Percentiles rank a stretch among this genome's conserved stretches.
These are phyloP conservation scores for Apiotrichum gamsii DNA, from an alignment of 1,284 basidiomycete genomes.

Conservation along the genomic window DNA sequence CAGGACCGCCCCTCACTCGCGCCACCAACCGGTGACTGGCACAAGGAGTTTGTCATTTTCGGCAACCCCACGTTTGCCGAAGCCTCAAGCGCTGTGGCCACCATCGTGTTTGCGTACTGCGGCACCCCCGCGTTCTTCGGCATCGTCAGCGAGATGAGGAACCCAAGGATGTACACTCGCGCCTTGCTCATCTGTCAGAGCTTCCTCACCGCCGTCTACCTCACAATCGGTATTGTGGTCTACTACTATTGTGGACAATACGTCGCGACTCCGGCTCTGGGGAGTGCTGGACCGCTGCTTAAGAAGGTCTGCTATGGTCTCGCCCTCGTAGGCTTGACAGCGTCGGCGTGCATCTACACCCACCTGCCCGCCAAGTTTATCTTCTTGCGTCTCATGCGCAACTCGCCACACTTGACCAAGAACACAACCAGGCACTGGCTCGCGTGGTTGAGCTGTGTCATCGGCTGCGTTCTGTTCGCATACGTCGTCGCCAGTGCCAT, in stretches of 20 bases:
- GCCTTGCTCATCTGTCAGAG: constrained; percentile 20
- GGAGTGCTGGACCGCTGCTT: constrained; percentile 37
- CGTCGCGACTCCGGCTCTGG: constrained; percentile 31
- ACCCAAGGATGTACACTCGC: constrained; percentile 26
- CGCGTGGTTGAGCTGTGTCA: constrained; percentile 53
- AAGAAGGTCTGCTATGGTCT: constrained; percentile 38
- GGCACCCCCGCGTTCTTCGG: constrained; percentile 24
- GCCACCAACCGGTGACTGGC: constrained; percentile 29
- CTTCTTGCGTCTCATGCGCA: constrained; percentile 58
- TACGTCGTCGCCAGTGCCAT: constrained; percentile 18
- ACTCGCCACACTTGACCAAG: constrained; percentile 54
- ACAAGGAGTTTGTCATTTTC: constrained; percentile 25
- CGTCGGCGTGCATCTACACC: constrained; percentile 1
- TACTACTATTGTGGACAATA: constrained; percentile 6
- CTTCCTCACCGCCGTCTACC: constrained; percentile 22
- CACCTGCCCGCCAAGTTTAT: constrained; percentile 54
- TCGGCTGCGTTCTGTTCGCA: constrained; percentile 5
- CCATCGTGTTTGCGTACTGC: constrained; percentile 25
- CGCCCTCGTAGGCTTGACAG: constrained; percentile 31
- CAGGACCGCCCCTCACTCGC: constrained; percentile 37
- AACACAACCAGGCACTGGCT: constrained; percentile 57
- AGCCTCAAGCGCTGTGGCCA: constrained; percentile 1
- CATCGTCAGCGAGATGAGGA: constrained; percentile 36
- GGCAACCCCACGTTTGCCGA: constrained; percentile 22
- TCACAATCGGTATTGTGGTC: constrained; percentile 1